Evolutionary conservation across 176 grass and related monocot species (phyloP).

Genomic region (Juncus effusus): DNA sequence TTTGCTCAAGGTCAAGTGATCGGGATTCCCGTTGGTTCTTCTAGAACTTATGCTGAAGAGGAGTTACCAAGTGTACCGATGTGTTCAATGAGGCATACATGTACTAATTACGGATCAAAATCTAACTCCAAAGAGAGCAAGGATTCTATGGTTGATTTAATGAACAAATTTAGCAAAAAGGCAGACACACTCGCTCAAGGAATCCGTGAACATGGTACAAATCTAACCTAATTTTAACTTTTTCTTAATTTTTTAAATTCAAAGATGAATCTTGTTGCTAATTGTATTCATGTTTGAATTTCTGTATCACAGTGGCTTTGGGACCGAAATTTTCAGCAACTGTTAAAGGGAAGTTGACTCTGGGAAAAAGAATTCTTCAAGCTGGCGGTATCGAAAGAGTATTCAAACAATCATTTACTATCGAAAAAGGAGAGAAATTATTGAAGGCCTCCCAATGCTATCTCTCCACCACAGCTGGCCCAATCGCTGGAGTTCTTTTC

Average conservation of each 20-base stretch:
- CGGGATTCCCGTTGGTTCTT: constrained; percentile 56
- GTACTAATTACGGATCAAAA: too few species aligned
- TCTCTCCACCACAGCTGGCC: constrained; percentile 75
- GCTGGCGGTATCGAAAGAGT: constrained; percentile 68
- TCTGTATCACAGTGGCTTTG: constrained; percentile 22
- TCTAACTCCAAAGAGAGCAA: constrained; percentile 8
- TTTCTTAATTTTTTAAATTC: not conserved
- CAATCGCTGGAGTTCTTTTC: constrained; percentile 86
- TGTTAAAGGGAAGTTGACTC: constrained; percentile 76
- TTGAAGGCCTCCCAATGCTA: constrained; percentile 77
- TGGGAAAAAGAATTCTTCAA: constrained; percentile 69
- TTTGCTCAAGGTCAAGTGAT: constrained; percentile 54
- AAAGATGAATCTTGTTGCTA: not conserved
- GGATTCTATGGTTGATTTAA: constrained; percentile 12
- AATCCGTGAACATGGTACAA: constrained; percentile 74
- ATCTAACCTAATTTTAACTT: not conserved
- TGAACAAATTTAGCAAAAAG: constrained; percentile 48
- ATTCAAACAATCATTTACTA: constrained; percentile 56
- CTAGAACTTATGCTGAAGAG: constrained; percentile 53
- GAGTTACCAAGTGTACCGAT: constrained; percentile 25
- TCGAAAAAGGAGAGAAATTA: constrained; percentile 63
- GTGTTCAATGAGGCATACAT: too few species aligned
- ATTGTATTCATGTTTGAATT: constrained; percentile 1
- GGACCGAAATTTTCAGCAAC: constrained; percentile 54
- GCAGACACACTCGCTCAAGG: constrained; percentile 53